These are phyloP conservation scores for Trametes hirsuta DNA, from an alignment of 1,284 basidiomycete genomes.

Conservation along the genomic window DNA sequence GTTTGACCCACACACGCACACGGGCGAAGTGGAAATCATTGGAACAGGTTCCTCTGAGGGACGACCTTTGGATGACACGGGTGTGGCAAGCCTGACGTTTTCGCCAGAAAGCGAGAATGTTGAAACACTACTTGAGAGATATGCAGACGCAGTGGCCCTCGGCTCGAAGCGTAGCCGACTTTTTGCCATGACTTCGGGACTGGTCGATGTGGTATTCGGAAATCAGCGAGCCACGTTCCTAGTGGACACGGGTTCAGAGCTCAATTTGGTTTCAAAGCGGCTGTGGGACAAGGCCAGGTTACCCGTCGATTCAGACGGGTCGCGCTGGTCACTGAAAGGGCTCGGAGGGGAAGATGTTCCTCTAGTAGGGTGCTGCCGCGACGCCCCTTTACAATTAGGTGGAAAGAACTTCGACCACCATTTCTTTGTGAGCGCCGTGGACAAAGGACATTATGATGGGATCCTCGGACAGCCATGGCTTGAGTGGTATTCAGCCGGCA, in stretches of 20 bases:
- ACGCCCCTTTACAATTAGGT: slow-evolving; percentile 26
- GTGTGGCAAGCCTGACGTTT: no score
- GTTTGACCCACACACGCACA: not conserved
- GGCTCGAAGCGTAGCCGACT: no score
- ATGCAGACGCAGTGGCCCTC: no score
- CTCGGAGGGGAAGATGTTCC: slow-evolving; percentile 29
- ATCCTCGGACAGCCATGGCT: no score
- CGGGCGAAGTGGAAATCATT: no score
- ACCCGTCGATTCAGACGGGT: not conserved
- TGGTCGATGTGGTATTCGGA: not conserved
- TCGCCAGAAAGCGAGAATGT: no score
- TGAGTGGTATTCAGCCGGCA: no score
- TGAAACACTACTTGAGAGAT: no score
- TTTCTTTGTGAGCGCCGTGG: slow-evolving; percentile 28
- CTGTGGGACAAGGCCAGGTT: slow-evolving; percentile 31
- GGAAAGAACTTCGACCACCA: slow-evolving; percentile 35
- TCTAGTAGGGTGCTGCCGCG: slow-evolving; percentile 27
- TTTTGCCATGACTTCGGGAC: not conserved
- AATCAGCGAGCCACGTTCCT: not conserved
- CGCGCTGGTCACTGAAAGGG: slow-evolving; percentile 17
- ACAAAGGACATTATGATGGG: not conserved
- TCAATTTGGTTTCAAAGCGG: not conserved
- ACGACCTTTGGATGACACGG: no score
- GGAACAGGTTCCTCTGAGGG: no score
- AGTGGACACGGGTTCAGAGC: not conserved